These are phyloP conservation scores for Anethum foeniculum DNA, from an alignment of 140 eudicot species.

Conservation along the genomic window DNA sequence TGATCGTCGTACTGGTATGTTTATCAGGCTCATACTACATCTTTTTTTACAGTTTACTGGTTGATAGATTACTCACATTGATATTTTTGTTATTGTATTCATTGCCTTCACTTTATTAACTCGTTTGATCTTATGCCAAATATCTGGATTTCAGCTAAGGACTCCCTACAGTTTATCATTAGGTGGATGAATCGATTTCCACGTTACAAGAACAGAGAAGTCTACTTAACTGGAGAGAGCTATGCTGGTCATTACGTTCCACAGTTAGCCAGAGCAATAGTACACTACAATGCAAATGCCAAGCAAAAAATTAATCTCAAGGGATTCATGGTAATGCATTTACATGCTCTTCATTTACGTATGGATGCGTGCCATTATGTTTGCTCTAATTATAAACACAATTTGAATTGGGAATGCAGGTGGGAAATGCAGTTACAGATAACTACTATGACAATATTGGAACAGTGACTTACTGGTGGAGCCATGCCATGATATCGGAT, in stretches of 20 bases:
- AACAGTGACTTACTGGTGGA: conserved; percentile 98
- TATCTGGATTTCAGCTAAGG: conserved; percentile 52
- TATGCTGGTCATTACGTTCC: conserved; percentile 98
- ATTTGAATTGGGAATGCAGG: conserved; percentile 34
- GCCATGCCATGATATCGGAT: conserved; percentile 99
- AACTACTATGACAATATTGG: conserved; percentile 93
- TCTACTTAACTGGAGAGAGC: conserved; percentile 86
- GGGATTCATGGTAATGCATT: conserved; percentile 73
- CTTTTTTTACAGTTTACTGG: neutral
- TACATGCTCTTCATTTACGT: neutral
- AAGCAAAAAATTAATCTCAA: conserved; percentile 52
- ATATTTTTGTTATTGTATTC: neutral
- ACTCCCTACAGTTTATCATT: conserved; percentile 60
- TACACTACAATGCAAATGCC: conserved; percentile 39
- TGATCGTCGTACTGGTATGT: conserved; percentile 75
- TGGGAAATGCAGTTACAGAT: conserved; percentile 96
- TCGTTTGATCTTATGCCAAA: neutral
- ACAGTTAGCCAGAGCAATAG: conserved; percentile 66
- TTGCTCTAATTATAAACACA: neutral
- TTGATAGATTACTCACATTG: neutral
- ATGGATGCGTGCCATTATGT: neutral
- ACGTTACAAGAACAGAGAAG: conserved; percentile 61
- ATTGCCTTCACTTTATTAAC: neutral
- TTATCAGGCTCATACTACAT: neutral
- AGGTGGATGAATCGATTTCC: conserved; percentile 93